Conservation (phyloP, 352 stramenopile species). For the Pythium dissimile region DNA sequence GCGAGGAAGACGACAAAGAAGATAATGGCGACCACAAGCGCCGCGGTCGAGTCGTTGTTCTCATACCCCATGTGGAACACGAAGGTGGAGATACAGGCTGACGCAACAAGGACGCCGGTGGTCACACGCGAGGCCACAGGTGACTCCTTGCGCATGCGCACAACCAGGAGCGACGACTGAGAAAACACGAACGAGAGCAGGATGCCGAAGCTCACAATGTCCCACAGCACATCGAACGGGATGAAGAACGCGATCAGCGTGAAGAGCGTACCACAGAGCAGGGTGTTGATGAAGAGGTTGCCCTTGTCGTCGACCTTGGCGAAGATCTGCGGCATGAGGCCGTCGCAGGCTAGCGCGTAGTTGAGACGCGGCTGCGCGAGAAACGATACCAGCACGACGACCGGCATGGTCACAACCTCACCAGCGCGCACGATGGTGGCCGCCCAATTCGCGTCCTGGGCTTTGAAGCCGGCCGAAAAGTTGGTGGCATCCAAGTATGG, state of each 20-base stretch:
- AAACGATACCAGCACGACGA: conserved; percentile 93
- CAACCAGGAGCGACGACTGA: conserved; percentile 68
- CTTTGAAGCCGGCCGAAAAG: conserved; percentile 42
- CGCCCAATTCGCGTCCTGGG: conserved; percentile 34
- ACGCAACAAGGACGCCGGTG: conserved; percentile 24
- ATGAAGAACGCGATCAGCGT: conserved; percentile 66
- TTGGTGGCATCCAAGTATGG: conserved; percentile 10
- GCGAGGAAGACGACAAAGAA: conserved; percentile 43
- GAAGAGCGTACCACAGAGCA: conserved; percentile 61
- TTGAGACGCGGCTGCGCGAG: conserved; percentile 92
- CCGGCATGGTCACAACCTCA: conserved; percentile 85
- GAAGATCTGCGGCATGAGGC: conserved; percentile 90
- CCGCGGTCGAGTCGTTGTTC: conserved; percentile 33
- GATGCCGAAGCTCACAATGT: conserved; percentile 86
- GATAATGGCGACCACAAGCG: conserved; percentile 38
- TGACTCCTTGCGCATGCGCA: conserved; percentile 56
- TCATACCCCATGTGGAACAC: conserved; percentile 69
- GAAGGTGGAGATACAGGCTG: conserved; percentile 41
- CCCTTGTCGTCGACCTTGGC: conserved; percentile 72
- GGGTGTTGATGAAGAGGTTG: conserved; percentile 76
- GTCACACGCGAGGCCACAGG: conserved; percentile 19
- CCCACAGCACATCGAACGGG: conserved; percentile 76
- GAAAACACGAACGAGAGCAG: conserved; percentile 85
- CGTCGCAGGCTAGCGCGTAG: conserved; percentile 90
- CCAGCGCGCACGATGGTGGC: conserved; percentile 44